Evolutionary conservation across 805 yeast genomes (phyloP).

Genomic region (Teunomyces aglyptinius): DNA sequence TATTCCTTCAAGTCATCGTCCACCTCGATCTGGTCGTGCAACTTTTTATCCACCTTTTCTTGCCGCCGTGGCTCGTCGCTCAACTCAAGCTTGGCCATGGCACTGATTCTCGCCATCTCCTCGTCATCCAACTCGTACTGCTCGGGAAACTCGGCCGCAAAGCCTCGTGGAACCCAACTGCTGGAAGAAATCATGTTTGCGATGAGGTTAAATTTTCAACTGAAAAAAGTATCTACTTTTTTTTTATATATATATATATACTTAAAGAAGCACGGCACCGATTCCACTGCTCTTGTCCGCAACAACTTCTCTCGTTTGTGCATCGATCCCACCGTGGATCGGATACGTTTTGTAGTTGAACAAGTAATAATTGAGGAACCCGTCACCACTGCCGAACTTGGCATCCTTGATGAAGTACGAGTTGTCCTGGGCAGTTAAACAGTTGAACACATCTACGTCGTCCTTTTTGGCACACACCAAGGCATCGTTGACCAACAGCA

Average conservation of each 20-base stretch:
- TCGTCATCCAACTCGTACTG: conserved; percentile 85
- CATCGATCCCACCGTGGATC: conserved; percentile 74
- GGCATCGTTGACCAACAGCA: conserved; percentile 65
- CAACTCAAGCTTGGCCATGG: conserved; percentile 79
- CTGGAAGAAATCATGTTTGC: conserved; percentile 80
- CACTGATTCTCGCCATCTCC: conserved; percentile 86
- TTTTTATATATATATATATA: no score
- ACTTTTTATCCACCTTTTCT: conserved; percentile 31
- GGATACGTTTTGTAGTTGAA: conserved; percentile 87
- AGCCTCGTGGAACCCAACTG: conserved; percentile 95
- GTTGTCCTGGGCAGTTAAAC: conserved; percentile 88
- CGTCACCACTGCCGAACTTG: conserved; percentile 94
- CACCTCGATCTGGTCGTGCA: conserved; percentile 54
- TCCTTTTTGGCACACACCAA: conserved; percentile 66
- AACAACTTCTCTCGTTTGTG: conserved; percentile 51
- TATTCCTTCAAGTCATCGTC: conserved; percentile 89
- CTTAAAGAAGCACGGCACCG: conserved; percentile 83
- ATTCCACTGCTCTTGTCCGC: conserved; percentile 67
- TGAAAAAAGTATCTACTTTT: no score
- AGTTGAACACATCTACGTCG: conserved; percentile 89
- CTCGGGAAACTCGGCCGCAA: conserved; percentile 88
- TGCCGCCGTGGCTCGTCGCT: conserved; percentile 48
- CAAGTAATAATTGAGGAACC: conserved; percentile 82
- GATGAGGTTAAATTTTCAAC: conserved; percentile 1
- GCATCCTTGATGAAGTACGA: conserved; percentile 74